Percentiles rank a stretch among this genome's conserved stretches.
Conservation (phyloP, 2,329 filamentous ascomycete genomes). For the Teratosphaeriaceae sp. region DNA sequence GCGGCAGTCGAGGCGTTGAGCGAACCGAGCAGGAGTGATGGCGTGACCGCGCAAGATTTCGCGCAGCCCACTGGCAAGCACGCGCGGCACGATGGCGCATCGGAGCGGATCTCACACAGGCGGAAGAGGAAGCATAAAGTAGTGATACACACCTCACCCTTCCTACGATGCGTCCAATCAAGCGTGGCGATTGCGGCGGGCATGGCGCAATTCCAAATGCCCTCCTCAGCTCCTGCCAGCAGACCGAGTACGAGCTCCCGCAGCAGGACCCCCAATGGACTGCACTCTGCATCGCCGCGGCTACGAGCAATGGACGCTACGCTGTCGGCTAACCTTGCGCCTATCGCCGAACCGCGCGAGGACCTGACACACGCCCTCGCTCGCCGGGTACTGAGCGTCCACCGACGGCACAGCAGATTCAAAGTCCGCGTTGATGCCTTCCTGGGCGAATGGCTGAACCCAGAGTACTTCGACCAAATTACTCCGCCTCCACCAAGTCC, state of each 20-base stretch:
- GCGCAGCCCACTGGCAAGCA: conserved; percentile 5
- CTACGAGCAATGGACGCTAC: conserved; percentile 20
- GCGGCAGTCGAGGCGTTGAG: conserved; percentile 2
- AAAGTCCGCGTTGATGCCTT: conserved; percentile 82
- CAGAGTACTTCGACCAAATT: conserved; percentile 89
- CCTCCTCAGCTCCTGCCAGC: conserved; percentile 22
- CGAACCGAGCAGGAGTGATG: conserved; percentile 32
- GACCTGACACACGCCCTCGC: conserved; percentile 32
- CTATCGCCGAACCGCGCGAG: conserved; percentile 32
- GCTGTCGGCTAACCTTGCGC: conserved; percentile 21
- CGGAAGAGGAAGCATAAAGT: conserved; percentile 62
- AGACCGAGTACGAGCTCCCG: conserved; percentile 20
- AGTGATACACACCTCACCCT: conserved; percentile 89
- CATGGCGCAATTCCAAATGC: conserved; percentile 58
- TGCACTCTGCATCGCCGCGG: conserved; percentile 29
- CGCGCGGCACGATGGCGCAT: neutral
- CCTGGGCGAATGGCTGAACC: conserved; percentile 89
- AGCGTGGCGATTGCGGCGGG: conserved; percentile 82
- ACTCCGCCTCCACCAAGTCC: conserved; percentile 79
- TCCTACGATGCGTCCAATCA: conserved; percentile 86
- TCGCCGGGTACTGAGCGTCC: conserved; percentile 27
- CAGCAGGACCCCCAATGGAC: conserved; percentile 21
- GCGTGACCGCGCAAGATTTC: conserved; percentile 14
- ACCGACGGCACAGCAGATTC: conserved; percentile 41
- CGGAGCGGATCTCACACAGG: conserved; percentile 14